Evolutionary conservation across 441 rosid genomes (phyloP), one percentile per base, ranked within the genome.

Genomic region (Gossypium schwendimanii): DNA sequence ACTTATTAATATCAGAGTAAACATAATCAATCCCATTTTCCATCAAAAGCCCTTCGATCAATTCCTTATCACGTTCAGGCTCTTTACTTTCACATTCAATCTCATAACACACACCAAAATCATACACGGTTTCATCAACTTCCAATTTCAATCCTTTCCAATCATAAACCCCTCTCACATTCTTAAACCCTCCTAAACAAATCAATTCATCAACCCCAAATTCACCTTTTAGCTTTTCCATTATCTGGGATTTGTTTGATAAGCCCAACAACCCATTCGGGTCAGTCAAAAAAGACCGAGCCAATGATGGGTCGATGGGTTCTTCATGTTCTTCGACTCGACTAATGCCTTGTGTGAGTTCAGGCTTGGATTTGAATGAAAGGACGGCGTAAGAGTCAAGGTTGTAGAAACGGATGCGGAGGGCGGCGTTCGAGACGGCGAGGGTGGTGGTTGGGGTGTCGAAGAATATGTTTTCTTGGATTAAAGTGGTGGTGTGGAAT

Each of bases 321-420:
- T 82, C 87, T 71, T 82, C 87, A 4, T 70, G 80, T 73, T 82
- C 87, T 59, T 78, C 80, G 45, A 78, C 82, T 71, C 77, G 80
- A 73, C 85, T 82, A 47, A 82, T 70, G 41, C 87, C 87, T 18
- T 68, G 64, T 9, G 82, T 68, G 24, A 84, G 70, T 17, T 52
- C 28, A 78, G 90, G 88, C 60, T 79, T 81, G 75, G 87, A 82
- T 70, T 87, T 86, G 78, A 89, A 84, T 41, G 90, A 83, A 77
- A 84, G 84, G 58, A 83, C 72, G 63, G 88, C 84, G 39, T 69
- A 78, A 33, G 84, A 73, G 65, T 82, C 81, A 55, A 80, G 81
- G 69, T 86, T 73, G 88, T 86, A 85, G 86, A 89, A 87, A 65
- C 91, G 90, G 76, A 89, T 78, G 47, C 90, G 90, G 63, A 89